These are phyloP conservation scores for Ceriops decandra DNA, from an alignment of 345 rosid species.

Conservation along the genomic window DNA sequence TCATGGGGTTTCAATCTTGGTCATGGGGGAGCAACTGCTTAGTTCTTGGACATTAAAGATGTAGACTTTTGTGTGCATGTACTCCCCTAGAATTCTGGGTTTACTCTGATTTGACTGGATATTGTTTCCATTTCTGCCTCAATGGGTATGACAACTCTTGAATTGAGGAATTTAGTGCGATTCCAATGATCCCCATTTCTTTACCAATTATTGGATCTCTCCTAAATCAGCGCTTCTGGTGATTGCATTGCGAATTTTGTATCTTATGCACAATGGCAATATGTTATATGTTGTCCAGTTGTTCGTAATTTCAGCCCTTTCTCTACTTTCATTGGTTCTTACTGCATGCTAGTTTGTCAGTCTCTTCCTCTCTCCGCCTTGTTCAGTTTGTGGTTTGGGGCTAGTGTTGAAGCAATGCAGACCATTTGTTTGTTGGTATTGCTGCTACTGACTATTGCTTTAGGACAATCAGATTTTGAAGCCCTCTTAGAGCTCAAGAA, in stretches of 20 bases:
- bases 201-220: slow-evolving; percentile 3
- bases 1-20: too few relatives aligned
- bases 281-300: neutral
- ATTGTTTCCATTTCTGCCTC: neutral
- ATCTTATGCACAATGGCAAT: neutral
- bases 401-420: slow-evolving; percentile 52
- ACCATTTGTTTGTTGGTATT: slow-evolving; percentile 38
- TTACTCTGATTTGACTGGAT: neutral
- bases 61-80: slow-evolving; percentile 8
- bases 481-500: slow-evolving; percentile 74
- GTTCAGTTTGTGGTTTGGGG: slow-evolving; percentile 7
- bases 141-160: neutral
- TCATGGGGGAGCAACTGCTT: neutral
- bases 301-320: neutral
- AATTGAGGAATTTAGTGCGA: neutral
- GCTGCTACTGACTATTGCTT: slow-evolving; percentile 34
- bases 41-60: neutral
- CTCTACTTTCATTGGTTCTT: neutral
- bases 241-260: neutral
- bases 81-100: neutral
- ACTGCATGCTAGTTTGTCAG: neutral
- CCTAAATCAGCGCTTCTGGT: neutral
- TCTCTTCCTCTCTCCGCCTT: neutral
- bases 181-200: neutral
- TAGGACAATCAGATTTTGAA: slow-evolving; percentile 62